A percentile compares a stretch with the other conserved stretches of the same genome.
Conservation (phyloP, 345 rosid species). For the Populus pruinosa region DNA sequence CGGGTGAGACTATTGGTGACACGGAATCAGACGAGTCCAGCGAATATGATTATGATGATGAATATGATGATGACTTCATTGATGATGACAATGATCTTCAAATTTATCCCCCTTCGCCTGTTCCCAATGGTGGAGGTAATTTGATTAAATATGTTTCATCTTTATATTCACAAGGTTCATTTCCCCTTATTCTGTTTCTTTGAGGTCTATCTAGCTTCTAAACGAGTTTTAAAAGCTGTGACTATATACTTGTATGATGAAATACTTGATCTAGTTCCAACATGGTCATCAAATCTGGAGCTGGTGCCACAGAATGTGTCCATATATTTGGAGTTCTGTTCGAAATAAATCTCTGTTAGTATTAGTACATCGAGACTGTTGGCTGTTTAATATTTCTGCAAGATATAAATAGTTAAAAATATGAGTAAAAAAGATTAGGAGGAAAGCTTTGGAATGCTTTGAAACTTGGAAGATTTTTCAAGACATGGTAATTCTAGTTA, state of each 20-base stretch:
- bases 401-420: not conserved
- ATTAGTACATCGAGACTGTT: not conserved
- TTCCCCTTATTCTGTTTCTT: not conserved
- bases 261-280: not conserved
- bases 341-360: not conserved
- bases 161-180: not conserved
- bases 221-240: not conserved
- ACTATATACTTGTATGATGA: not conserved
- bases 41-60: conserved; percentile 66
- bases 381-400: not conserved
- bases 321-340: not conserved
- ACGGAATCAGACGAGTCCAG: conserved; percentile 57
- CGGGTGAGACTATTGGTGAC: conserved; percentile 58
- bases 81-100: conserved; percentile 42
- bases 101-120: conserved; percentile 29
- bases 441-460: not conserved
- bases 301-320: not conserved
- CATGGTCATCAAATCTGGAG: not conserved
- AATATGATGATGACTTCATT: conserved; percentile 39
- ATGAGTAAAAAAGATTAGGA: not conserved
- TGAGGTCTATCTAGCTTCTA: not conserved
- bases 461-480: not conserved
- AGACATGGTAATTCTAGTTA: not conserved
- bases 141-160: conserved; percentile 4
- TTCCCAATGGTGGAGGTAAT: conserved; percentile 78